A percentile compares a stretch with the other conserved stretches of the same genome.
Evolutionary conservation across 768 basidiomycete genomes (phyloP).

Genomic region (Suillus bovinus): DNA sequence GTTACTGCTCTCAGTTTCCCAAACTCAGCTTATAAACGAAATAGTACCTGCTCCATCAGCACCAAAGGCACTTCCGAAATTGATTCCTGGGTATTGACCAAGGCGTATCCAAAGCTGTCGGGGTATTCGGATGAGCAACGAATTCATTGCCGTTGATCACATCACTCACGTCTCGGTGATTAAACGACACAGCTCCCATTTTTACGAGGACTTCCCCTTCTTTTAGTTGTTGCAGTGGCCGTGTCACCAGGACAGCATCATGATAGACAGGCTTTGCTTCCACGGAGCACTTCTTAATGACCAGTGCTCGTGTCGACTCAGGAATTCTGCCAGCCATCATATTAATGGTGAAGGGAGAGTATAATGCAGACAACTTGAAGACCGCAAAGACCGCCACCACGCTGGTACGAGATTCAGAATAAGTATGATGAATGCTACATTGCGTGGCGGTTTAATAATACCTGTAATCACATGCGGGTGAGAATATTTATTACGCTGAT

Average conservation of each 20-base stretch:
- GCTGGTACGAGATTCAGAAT: background rate
- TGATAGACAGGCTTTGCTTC: constrained; percentile 48
- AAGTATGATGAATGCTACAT: too few relatives aligned
- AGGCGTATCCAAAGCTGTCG: constrained; percentile 72
- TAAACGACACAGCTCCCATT: constrained; percentile 71
- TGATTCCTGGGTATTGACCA: constrained; percentile 66
- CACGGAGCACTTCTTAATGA: constrained; percentile 44
- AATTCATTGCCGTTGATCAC: background rate
- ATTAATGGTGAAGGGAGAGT: background rate
- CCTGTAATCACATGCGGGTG: background rate
- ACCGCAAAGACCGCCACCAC: background rate
- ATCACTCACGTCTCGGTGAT: constrained; percentile 65
- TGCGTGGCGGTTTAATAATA: too few relatives aligned
- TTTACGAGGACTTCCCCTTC: constrained; percentile 64
- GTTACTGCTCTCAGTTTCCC: background rate
- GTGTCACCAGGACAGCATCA: constrained; percentile 54
- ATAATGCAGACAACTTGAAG: background rate
- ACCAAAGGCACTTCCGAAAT: constrained; percentile 60
- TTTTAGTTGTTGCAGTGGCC: constrained; percentile 50
- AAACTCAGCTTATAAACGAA: background rate
- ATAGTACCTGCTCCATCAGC: constrained; percentile 69
- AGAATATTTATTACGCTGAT: background rate
- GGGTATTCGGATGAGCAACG: background rate
- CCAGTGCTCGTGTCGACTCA: constrained; percentile 46
- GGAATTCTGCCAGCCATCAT: constrained; percentile 29